These are phyloP conservation scores for Atalantia buxifolia DNA, from an alignment of 345 rosid species.

Conservation along the genomic window DNA sequence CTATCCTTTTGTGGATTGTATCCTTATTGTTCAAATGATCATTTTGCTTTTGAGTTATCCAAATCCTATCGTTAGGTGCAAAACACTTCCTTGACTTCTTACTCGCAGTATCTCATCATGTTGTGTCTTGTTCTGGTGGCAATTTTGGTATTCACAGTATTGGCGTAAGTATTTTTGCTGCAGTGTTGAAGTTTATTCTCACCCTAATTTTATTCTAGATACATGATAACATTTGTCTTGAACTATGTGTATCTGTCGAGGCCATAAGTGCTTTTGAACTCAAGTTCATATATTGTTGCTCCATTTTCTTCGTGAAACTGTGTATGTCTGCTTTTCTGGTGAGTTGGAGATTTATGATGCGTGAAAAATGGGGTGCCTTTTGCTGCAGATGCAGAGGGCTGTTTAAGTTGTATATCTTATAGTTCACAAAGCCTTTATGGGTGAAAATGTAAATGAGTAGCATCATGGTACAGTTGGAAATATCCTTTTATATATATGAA, in stretches of 20 bases:
- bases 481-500: not conserved
- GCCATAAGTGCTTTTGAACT: not conserved
- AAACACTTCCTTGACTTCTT: conserved; percentile 47
- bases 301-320: not conserved
- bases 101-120: conserved; percentile 66
- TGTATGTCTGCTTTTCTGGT: not conserved
- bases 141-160: conserved; percentile 80
- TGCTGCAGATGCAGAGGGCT: not conserved
- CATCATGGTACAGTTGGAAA: not conserved
- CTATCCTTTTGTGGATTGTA: conserved; percentile 89
- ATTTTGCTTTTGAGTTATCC: not conserved
- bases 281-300: not conserved
- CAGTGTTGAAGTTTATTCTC: not conserved
- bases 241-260: not conserved
- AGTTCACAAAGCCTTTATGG: not conserved
- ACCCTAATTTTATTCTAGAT: not conserved
- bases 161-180: conserved; percentile 68
- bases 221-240: not conserved
- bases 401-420: not conserved
- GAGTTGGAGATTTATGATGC: not conserved
- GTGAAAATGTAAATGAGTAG: not conserved
- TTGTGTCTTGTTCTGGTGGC: conserved; percentile 69
- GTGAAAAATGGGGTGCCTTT: not conserved
- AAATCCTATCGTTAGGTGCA: not conserved
- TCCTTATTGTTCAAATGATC: conserved; percentile 40